Percentiles rank a stretch among this genome's conserved stretches.
These are phyloP conservation scores for Ceriops tagal DNA, from an alignment of 345 rosid genomes.

Conservation along the genomic window DNA sequence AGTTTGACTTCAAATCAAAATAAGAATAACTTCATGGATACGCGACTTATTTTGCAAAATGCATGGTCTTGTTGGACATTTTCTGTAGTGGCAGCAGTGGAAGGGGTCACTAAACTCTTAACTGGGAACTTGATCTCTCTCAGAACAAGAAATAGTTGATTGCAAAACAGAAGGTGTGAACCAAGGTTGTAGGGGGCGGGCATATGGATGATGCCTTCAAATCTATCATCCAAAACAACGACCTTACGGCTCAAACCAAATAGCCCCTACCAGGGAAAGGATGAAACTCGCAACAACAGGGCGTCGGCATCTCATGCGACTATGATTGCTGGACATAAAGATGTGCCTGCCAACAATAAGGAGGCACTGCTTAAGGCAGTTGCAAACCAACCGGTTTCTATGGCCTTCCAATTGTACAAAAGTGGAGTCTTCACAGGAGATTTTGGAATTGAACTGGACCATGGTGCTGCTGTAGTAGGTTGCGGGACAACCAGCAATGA, in stretches of 20 bases:
- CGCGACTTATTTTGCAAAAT: not conserved
- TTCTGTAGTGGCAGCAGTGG: conserved; percentile 51
- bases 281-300: conserved; percentile 4
- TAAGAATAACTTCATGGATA: not conserved
- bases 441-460: conserved; percentile 22
- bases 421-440: conserved; percentile 24
- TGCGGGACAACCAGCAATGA: conserved; percentile 17
- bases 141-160: conserved; percentile 54
- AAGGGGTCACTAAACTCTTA: conserved; percentile 41
- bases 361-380: conserved; percentile 18
- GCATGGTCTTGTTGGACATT: conserved; percentile 60
- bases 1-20: no score
- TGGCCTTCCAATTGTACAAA: conserved; percentile 20
- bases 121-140: conserved; percentile 38
- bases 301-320: conserved; percentile 6
- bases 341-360: conserved; percentile 22
- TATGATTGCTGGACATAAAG: conserved; percentile 8
- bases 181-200: conserved; percentile 33
- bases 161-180: conserved; percentile 29
- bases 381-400: conserved; percentile 25
- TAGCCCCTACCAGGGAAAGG: conserved; percentile 23
- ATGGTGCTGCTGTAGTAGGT: conserved; percentile 24
- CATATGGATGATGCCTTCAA: conserved; percentile 32
- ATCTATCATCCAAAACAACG: conserved; percentile 26
- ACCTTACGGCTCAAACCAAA: conserved; percentile 26